These are phyloP conservation scores for Knoxdaviesia proteae DNA, from an alignment of 2,329 filamentous ascomycete species.

Conservation along the genomic window DNA sequence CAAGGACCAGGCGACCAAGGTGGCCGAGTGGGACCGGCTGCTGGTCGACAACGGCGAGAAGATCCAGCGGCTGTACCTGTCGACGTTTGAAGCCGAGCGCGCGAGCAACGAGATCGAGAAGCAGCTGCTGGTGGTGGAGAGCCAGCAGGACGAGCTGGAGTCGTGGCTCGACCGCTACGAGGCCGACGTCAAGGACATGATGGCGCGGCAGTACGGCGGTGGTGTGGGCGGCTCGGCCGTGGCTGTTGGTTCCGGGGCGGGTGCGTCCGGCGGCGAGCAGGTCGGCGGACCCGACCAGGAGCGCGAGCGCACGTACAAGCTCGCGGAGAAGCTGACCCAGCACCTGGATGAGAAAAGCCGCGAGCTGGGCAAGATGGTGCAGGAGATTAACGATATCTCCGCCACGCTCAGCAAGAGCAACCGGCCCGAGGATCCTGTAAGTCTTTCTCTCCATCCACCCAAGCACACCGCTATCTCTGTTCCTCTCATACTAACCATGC, in stretches of 20 bases:
- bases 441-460: constrained; percentile 13
- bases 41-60: constrained; percentile 88
- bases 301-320: constrained; percentile 85
- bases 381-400: constrained; percentile 92
- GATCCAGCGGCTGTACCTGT: constrained; percentile 80
- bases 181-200: constrained; percentile 73
- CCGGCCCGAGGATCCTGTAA: constrained; percentile 72
- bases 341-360: constrained; percentile 84
- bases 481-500: constrained; percentile 1
- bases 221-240: no score
- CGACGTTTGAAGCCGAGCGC: constrained; percentile 82
- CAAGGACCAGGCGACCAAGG: constrained; percentile 69
- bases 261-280: constrained; percentile 39
- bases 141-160: constrained; percentile 78
- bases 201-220: constrained; percentile 51
- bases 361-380: constrained; percentile 87
- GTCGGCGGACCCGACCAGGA: constrained; percentile 84
- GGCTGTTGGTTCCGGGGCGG: no score
- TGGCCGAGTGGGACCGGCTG: constrained; percentile 78
- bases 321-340: constrained; percentile 82
- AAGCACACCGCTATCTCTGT: background rate
- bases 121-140: constrained; percentile 73
- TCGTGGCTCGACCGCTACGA: constrained; percentile 83
- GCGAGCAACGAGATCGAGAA: constrained; percentile 87
- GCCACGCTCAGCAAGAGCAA: constrained; percentile 70